Base-by-base conservation (phyloP, 2,329 filamentous ascomycete species). In the Epichloe gansuensis region DNA sequence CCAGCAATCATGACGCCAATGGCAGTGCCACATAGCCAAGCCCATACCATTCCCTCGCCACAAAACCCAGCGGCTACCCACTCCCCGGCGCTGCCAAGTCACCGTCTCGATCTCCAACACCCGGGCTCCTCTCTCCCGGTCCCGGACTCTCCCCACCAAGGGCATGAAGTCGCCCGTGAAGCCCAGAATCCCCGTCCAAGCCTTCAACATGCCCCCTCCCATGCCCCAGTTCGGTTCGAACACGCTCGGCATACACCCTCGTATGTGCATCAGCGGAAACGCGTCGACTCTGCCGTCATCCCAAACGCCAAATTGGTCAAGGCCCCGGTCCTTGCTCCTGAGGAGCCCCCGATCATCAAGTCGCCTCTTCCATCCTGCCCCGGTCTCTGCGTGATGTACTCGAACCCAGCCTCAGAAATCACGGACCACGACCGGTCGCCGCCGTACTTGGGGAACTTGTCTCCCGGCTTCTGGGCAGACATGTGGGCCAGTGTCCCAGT, bases 301-400 rank as follows among this genome's bases (percentile, higher is more conserved):
- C 42, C 70, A 70, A 2, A 72, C 56, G 0, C 76, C 78, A 0
- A 81, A 44, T 50, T 73, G 69, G 35, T 71, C 71, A 3, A 74
- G 41, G 0, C 75, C 76, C 8, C 71, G 61, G 5, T 65, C 63
- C 5, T 62, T 60, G 15, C 72, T 69, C 23, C 71, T 68, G 5
- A 68, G 65, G 52, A 78, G 73, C 79, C 78, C 2, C 78, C 77
- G 2, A 78, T 61, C 72, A 82, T 75, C 54, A 82, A 62, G 52
- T 78, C 73, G 1, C 73, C 68, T 2, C 56, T 43, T 2, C 63
- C 62, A n/a, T 65, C 59, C 1, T 54, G 39, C 5, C 54, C 31
- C 31, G 75, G 66, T 49, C 70, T 64, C 57, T 80, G 75, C 0
- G 75, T 77, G 9, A 76, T 64, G 56, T 80, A 78, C 57, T 81